These are phyloP conservation scores for Geranomyces variabilis DNA, from an alignment of 192 early-diverging fungal species.

Conservation along the genomic window DNA sequence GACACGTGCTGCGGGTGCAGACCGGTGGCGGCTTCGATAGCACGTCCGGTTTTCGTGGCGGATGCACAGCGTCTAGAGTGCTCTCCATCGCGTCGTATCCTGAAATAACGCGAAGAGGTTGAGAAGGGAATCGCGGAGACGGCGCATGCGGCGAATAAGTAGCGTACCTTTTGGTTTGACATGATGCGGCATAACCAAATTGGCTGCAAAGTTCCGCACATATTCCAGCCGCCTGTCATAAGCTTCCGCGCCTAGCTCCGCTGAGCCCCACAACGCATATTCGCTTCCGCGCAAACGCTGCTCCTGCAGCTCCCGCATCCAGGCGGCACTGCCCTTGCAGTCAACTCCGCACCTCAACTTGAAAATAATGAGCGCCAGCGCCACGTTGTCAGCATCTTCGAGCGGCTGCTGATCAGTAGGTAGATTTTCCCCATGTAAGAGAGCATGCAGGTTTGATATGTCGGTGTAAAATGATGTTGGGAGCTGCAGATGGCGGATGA, in stretches of 20 bases:
- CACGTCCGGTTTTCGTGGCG: neutral
- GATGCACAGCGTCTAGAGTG: neutral
- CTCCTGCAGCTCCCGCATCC: conserved; percentile 4
- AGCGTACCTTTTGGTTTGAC: conserved; percentile 7
- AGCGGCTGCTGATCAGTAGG: neutral
- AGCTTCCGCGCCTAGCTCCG: neutral
- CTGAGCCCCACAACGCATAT: conserved; percentile 19
- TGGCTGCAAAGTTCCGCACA: conserved; percentile 12
- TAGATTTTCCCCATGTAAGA: neutral
- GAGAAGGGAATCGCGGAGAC: neutral
- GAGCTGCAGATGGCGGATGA: conserved; percentile 8
- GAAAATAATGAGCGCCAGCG: conserved; percentile 23
- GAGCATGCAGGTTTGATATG: neutral
- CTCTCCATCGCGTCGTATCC: conserved; percentile 15
- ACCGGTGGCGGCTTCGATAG: neutral
- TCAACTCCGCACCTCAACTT: conserved; percentile 28
- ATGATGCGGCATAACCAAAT: neutral
- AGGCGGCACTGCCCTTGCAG: neutral
- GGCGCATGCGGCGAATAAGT: neutral
- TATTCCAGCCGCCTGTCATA: neutral
- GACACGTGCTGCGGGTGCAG: neutral
- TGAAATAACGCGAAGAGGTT: neutral
- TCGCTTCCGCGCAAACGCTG: neutral
- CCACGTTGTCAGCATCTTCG: neutral
- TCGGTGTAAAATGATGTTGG: conserved; percentile 22